These are phyloP conservation scores for Pseudocercospora eumusae DNA, from an alignment of 2,329 filamentous ascomycete genomes.

Conservation along the genomic window DNA sequence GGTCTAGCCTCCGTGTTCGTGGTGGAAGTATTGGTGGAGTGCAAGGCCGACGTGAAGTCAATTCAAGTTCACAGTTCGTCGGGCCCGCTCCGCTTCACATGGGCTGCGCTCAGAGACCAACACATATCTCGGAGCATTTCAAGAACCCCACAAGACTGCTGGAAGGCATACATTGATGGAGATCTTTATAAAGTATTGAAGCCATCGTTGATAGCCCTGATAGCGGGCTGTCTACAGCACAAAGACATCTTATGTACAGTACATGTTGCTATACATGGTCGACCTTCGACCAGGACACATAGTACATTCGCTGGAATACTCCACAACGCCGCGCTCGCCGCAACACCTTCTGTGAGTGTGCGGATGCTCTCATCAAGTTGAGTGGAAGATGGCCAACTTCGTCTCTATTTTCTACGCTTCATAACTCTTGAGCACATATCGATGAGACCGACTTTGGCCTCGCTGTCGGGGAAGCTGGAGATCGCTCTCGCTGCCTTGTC, in stretches of 20 bases:
- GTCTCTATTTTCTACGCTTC: conserved; percentile 73
- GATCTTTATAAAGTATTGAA: background rate
- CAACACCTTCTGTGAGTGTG: background rate
- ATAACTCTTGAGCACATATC: conserved; percentile 95
- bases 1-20: conserved; percentile 9
- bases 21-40: background rate
- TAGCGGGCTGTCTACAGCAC: conserved; percentile 3
- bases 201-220: background rate
- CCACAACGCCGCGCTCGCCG: conserved; percentile 9
- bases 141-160: background rate
- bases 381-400: conserved; percentile 7
- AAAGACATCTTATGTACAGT: conserved; percentile 6
- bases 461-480: conserved; percentile 81
- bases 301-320: background rate
- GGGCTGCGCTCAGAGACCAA: background rate
- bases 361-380: background rate
- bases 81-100: background rate
- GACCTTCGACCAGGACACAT: background rate
- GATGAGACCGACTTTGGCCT: conserved; percentile 85
- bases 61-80: conserved; percentile 5
- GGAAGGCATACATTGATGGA: background rate
- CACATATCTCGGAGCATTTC: background rate
- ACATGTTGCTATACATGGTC: conserved; percentile 10
- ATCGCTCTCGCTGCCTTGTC: conserved; percentile 87
- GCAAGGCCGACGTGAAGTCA: conserved; percentile 13